Evolutionary conservation across 176 grass and related monocot genomes (phyloP), one percentile per base, ranked within the genome.

Genomic region (Alloteropsis semialata): DNA sequence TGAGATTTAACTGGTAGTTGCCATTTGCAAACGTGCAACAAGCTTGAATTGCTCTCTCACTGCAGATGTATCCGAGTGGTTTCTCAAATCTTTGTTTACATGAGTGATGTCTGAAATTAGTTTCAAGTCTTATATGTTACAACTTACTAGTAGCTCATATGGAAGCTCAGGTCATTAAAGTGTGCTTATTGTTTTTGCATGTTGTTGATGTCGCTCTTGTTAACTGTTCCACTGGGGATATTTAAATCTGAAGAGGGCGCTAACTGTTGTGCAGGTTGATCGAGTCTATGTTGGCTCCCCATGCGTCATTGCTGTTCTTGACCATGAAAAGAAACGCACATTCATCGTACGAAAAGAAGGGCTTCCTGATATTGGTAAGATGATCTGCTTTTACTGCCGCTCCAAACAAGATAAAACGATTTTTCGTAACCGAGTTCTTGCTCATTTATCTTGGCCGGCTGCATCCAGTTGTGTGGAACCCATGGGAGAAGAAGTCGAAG

Each of bases 321-420:
- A 98, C 45, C 92, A 98, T 74, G 96, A 93, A 79, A 98, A 98
- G 88, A 98, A 98, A 55, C 86, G 76, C 53, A 90, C 92, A 3
- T 91, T 93, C 72, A 73, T 98, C 45, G 75, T 95, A 18, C 89
- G 86, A 46, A 98, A 98, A 75, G 92, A 93, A 32, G 96, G 96
- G 11, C 90, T 98, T 57, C 92, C 92, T 36, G 96, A 98, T 84
- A 81, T 87, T 39, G 96, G 96, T 98, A 92, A 74, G 75, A 83
- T 24, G 16, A 19, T 77, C 24, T 34, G 9, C 54, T 56, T 59
- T 58, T 32, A 27, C 55, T 67, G 11, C 45, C 10, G 4, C 21
- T 30, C 58, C 29, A 62, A 64, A 39, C 58, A 29, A 64, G 38
- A 42, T 30, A 41, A 50, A 38, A n/a, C 19, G 8, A 21, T 8